These are phyloP conservation scores for Cystofilobasidium macerans DNA, from an alignment of 768 basidiomycete genomes.

Conservation along the genomic window DNA sequence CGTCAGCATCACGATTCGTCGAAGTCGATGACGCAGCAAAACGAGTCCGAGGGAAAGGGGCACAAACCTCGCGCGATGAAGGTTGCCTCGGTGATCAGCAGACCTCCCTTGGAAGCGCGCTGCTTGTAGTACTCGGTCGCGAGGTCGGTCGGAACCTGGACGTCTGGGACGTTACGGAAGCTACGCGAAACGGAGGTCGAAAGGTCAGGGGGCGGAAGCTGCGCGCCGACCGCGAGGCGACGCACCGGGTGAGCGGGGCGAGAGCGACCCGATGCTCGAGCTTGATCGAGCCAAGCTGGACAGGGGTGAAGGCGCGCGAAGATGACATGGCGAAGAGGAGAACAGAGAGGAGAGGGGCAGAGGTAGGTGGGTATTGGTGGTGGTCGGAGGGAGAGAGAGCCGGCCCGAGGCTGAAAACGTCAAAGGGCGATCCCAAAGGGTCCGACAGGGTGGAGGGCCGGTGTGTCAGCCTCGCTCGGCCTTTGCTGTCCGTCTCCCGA, in stretches of 20 bases:
- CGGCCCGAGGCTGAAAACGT: too few species aligned
- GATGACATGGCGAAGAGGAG: neutral
- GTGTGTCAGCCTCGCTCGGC: too few species aligned
- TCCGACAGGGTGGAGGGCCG: too few species aligned
- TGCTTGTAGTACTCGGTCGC: constrained; percentile 34
- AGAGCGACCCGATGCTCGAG: neutral
- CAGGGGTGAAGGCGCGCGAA: neutral
- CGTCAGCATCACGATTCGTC: too few species aligned
- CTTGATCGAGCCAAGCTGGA: neutral
- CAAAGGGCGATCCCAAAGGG: too few species aligned
- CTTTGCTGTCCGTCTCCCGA: too few species aligned
- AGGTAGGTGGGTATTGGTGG: neutral
- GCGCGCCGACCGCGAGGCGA: neutral
- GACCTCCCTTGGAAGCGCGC: constrained; percentile 42
- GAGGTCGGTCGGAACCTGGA: constrained; percentile 27
- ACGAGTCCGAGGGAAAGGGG: neutral
- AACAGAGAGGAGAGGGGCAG: neutral
- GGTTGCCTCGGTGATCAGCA: constrained; percentile 51
- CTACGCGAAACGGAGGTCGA: neutral
- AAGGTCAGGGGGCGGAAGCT: neutral
- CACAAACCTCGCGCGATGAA: constrained; percentile 40
- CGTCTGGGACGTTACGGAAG: neutral
- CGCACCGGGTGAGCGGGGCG: neutral
- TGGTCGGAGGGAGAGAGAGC: too few species aligned
- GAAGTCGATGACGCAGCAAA: too few species aligned